These are phyloP conservation scores for Teratosphaeria zuluensis DNA, from an alignment of 2,329 filamentous ascomycete species.

Conservation along the genomic window DNA sequence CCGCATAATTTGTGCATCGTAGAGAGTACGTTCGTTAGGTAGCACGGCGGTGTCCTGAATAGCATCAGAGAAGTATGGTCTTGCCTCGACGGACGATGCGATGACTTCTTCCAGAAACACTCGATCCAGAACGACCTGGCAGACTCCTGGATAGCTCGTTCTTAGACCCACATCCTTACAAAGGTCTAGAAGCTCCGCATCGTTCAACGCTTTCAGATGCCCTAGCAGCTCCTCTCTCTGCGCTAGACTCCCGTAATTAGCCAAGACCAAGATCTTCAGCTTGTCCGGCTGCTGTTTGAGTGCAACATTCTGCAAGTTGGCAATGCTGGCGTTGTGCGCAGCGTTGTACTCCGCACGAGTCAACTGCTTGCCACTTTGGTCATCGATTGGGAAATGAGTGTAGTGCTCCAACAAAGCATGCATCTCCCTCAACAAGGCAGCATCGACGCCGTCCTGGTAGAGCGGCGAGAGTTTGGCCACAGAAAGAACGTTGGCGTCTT, in stretches of 20 bases:
- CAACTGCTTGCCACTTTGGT: slow-evolving; percentile 73
- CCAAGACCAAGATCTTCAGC: slow-evolving; percentile 79
- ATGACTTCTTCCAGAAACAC: slow-evolving; percentile 62
- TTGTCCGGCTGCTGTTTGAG: slow-evolving; percentile 82
- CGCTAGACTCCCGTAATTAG: slow-evolving; percentile 84
- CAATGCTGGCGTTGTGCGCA: slow-evolving; percentile 64
- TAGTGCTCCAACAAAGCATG: slow-evolving; percentile 76
- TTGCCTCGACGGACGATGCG: slow-evolving; percentile 63
- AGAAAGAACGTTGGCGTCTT: slow-evolving; percentile 74
- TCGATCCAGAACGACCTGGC: slow-evolving; percentile 54
- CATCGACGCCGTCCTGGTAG: slow-evolving; percentile 63
- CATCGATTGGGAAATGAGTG: slow-evolving; percentile 79
- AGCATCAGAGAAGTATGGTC: slow-evolving; percentile 71
- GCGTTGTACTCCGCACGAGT: slow-evolving; percentile 66
- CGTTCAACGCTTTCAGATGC: slow-evolving; percentile 62
- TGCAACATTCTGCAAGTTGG: slow-evolving; percentile 67
- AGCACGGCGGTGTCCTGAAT: slow-evolving; percentile 60
- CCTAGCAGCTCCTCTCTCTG: slow-evolving; percentile 67
- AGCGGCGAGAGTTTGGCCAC: slow-evolving; percentile 69
- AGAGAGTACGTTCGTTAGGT: slow-evolving; percentile 76
- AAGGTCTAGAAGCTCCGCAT: slow-evolving; percentile 63
- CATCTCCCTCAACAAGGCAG: slow-evolving; percentile 66
- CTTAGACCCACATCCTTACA: slow-evolving; percentile 66
- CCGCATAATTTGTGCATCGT: slow-evolving; percentile 66
- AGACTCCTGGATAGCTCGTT: slow-evolving; percentile 65